Evolutionary conservation across 2,329 filamentous ascomycete genomes (phyloP).

Genomic region (Gaeumannomyces sp.): DNA sequence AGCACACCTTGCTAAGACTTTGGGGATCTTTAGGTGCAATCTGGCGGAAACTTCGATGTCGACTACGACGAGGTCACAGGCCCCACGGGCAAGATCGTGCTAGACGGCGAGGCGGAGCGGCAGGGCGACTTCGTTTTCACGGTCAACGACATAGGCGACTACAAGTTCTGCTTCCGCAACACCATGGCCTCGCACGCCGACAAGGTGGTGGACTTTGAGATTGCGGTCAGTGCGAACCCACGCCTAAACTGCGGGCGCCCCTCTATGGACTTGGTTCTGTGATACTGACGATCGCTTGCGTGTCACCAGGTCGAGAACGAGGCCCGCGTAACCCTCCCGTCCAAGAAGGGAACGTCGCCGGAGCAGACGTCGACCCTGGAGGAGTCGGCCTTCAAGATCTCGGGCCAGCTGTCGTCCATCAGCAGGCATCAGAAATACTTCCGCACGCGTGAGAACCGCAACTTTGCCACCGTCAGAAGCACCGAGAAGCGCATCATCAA

Average conservation of each 20-base stretch:
- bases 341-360: slow-evolving; percentile 79
- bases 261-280: background rate
- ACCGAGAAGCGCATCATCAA: slow-evolving; percentile 96
- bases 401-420: slow-evolving; percentile 86
- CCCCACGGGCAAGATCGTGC: slow-evolving; percentile 71
- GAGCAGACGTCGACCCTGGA: slow-evolving; percentile 87
- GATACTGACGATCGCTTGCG: slow-evolving; percentile 14
- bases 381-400: slow-evolving; percentile 93
- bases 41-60: slow-evolving; percentile 94
- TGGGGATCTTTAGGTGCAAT: slow-evolving; percentile 68
- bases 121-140: slow-evolving; percentile 99
- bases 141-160: slow-evolving; percentile 79
- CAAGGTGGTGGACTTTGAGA: slow-evolving; percentile 97
- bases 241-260: background rate
- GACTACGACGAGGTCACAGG: slow-evolving; percentile 85
- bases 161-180: slow-evolving; percentile 97
- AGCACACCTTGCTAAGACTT: background rate
- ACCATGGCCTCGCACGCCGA: slow-evolving; percentile 97
- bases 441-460: slow-evolving; percentile 95
- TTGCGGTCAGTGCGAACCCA: slow-evolving; percentile 57
- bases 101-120: slow-evolving; percentile 83
- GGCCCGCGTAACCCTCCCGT: slow-evolving; percentile 70
- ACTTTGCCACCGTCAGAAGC: slow-evolving; percentile 95
- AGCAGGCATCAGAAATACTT: slow-evolving; percentile 99
- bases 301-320: slow-evolving; percentile 78